Evolutionary conservation across 2,329 filamentous ascomycete genomes (phyloP).

Genomic region (Epichloe gansuensis): DNA sequence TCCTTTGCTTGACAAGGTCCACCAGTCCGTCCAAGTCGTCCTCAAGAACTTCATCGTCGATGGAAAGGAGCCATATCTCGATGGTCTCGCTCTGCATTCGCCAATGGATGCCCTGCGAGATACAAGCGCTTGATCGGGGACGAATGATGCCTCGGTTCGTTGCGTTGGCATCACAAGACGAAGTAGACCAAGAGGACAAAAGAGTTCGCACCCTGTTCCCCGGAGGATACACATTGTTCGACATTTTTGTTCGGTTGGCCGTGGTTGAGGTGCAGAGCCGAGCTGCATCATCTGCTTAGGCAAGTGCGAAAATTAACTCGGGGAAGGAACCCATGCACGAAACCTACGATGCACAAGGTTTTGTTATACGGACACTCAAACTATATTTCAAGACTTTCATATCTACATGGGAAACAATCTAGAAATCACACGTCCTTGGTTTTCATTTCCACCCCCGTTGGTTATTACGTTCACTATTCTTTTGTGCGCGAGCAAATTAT

Average conservation of each 20-base stretch:
- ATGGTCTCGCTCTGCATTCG: conserved; percentile 68
- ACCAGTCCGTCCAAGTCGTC: conserved; percentile 55
- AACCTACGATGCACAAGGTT: neutral
- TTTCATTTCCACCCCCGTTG: neutral
- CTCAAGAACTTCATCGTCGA: conserved; percentile 46
- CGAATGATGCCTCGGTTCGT: neutral
- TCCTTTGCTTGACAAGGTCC: conserved; percentile 51
- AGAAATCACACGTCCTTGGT: neutral
- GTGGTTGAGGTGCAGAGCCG: no score
- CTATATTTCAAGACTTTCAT: neutral
- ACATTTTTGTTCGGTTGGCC: no score
- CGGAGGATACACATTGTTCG: no score
- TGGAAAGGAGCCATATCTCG: conserved; percentile 36
- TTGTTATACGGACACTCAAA: neutral
- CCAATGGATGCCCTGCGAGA: conserved; percentile 25
- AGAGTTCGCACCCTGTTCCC: no score
- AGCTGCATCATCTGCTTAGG: no score
- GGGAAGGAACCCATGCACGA: neutral
- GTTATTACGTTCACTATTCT: neutral
- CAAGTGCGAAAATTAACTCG: neutral
- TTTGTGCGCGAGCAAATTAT: neutral
- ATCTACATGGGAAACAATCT: neutral
- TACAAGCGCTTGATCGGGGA: conserved; percentile 32
- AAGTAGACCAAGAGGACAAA: no score
- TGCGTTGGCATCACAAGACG: no score